Percentiles rank a stretch among this genome's conserved stretches.
phyloP scores from a whole-genome alignment of 257 asterid species.

The Ilex aquifolium region DNA sequence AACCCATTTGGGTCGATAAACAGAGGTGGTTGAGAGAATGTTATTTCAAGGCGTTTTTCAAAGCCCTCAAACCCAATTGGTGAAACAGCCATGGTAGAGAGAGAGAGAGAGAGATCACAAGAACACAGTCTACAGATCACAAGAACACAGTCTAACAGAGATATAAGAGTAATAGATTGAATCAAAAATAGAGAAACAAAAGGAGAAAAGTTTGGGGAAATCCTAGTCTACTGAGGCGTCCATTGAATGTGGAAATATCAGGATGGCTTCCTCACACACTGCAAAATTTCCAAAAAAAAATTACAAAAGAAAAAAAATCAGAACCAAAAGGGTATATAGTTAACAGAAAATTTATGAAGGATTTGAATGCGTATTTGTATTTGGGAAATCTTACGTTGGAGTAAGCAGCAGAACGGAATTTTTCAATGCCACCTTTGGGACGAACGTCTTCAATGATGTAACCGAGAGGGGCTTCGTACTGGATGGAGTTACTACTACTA shows the following conservation, averaged over 20 bases:
- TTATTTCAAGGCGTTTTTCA: conserved; percentile 42
- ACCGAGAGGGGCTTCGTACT: conserved; percentile 44
- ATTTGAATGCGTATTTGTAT: neutral
- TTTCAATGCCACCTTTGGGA: conserved; percentile 41
- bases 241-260: conserved; percentile 15
- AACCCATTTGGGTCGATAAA: conserved; percentile 22
- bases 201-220: neutral
- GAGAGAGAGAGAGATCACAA: neutral
- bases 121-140: too few species aligned
- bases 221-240: conserved; percentile 18
- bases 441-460: conserved; percentile 50
- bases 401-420: conserved; percentile 47
- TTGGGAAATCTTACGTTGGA: conserved; percentile 28
- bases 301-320: neutral
- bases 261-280: conserved; percentile 41
- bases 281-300: conserved; percentile 1
- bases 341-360: neutral
- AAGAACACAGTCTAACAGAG: neutral
- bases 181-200: neutral
- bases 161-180: neutral
- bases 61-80: conserved; percentile 44
- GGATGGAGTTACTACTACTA: conserved; percentile 7
- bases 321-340: neutral
- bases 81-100: conserved; percentile 22
- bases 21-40: conserved; percentile 19